These are phyloP conservation scores for Choanephora cucurbitarum DNA, from an alignment of 371 early-diverging fungal genomes.

Conservation along the genomic window DNA sequence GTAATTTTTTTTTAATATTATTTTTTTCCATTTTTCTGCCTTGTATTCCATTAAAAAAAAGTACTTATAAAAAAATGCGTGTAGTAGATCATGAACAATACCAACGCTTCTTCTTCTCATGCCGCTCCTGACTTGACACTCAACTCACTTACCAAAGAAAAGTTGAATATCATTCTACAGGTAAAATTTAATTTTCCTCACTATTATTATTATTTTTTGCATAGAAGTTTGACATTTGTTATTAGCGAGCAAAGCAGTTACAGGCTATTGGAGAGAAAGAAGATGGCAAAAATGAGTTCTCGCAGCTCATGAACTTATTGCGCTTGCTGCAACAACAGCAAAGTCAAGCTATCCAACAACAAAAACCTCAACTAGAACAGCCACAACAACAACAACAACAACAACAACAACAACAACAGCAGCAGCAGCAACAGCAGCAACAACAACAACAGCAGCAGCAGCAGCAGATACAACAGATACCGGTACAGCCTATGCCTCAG, in stretches of 20 bases:
- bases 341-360: conserved; percentile 12
- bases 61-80: not conserved
- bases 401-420: conserved; percentile 64
- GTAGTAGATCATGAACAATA: conserved; percentile 14
- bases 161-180: conserved; percentile 36
- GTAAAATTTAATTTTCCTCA: too few relatives aligned
- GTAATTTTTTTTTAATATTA: not conserved
- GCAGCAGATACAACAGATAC: conserved; percentile 27
- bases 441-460: conserved; percentile 45
- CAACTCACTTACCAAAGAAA: conserved; percentile 39
- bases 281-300: conserved; percentile 68
- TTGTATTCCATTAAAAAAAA: not conserved
- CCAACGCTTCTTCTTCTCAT: not conserved
- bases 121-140: conserved; percentile 24
- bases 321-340: conserved; percentile 56
- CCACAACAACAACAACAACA: conserved; percentile 42
- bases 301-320: conserved; percentile 65
- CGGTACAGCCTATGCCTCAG: conserved; percentile 12
- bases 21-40: not conserved
- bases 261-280: conserved; percentile 71
- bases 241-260: conserved; percentile 42
- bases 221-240: not conserved
- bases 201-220: too few relatives aligned
- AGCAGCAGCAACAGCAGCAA: conserved; percentile 22
- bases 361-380: conserved; percentile 22